Percentiles rank a stretch among this genome's conserved stretches.
phyloP scores from a whole-genome alignment of 2,329 filamentous ascomycete genomes.

The Lasiodiplodia gonubiensis region DNA sequence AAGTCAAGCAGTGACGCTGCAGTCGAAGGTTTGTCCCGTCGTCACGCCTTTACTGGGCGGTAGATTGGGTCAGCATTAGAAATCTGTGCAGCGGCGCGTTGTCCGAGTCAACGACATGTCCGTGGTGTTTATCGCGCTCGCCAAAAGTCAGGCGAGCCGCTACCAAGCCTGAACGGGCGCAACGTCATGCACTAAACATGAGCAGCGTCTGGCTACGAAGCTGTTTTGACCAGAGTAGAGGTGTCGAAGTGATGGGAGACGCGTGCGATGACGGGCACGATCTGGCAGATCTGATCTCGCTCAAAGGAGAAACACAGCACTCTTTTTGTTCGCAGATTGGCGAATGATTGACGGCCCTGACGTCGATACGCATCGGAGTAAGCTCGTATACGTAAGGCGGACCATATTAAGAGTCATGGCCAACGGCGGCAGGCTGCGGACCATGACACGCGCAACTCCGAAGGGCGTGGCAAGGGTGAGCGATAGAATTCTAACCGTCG shows the following conservation, averaged over 20 bases:
- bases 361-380: not conserved
- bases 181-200: not conserved
- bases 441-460: not conserved
- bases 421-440: not conserved
- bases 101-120: not conserved
- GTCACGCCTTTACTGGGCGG: not conserved
- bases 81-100: not conserved
- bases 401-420: not conserved
- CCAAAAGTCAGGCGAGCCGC: not conserved
- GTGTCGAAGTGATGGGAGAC: too few relatives aligned
- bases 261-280: too few relatives aligned
- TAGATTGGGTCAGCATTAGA: not conserved
- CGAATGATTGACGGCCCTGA: not conserved
- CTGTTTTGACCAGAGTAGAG: too few relatives aligned
- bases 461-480: not conserved
- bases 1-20: too few relatives aligned
- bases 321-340: not conserved
- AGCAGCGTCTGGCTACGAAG: too few relatives aligned
- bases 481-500: too few relatives aligned
- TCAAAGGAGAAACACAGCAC: too few relatives aligned
- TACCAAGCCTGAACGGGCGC: not conserved
- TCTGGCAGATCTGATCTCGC: too few relatives aligned
- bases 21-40: not conserved
- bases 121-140: not conserved
- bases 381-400: not conserved